Evolutionary conservation across 495 filamentous ascomycete species (phyloP).

Genomic region (Tuber umbilicatum): DNA sequence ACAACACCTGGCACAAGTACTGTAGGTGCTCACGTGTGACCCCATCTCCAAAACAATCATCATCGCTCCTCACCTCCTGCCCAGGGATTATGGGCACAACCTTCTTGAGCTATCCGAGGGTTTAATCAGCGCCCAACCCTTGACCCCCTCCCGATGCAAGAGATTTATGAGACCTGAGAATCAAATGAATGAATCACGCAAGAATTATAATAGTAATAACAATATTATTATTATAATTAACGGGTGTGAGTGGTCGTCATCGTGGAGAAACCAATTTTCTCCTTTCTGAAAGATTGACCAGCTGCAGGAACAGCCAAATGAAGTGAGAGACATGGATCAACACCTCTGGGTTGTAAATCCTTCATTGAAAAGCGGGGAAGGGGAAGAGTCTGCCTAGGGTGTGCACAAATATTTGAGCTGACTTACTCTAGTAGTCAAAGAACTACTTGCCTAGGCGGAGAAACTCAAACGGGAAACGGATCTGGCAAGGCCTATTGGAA

Average conservation of each 20-base stretch:
- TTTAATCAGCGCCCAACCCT: not conserved
- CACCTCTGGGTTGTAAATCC: not conserved
- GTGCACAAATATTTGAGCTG: slow-evolving; percentile 25
- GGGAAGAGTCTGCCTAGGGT: slow-evolving; percentile 8
- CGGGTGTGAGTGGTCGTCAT: not conserved
- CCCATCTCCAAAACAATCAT: not conserved
- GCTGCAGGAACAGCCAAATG: slow-evolving; percentile 1
- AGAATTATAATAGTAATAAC: not conserved
- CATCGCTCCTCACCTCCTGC: not conserved
- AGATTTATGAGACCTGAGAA: not conserved
- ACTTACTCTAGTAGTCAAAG: slow-evolving; percentile 8
- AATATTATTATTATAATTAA: not conserved
- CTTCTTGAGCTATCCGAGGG: not conserved
- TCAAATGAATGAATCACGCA: not conserved
- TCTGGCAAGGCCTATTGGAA: slow-evolving; percentile 17
- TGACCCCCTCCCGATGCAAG: not conserved
- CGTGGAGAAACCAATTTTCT: not conserved
- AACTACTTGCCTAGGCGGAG: slow-evolving; percentile 21
- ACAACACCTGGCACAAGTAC: not conserved
- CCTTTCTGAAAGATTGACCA: not conserved
- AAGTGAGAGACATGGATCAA: not conserved
- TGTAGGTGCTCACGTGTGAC: not conserved
- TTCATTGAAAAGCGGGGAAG: slow-evolving; percentile 34
- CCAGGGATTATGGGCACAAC: not conserved
- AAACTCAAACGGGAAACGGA: slow-evolving; percentile 19